Evolutionary conservation across 352 stramenopile species (phyloP).

Genomic region (Pythium grandisporangium): DNA sequence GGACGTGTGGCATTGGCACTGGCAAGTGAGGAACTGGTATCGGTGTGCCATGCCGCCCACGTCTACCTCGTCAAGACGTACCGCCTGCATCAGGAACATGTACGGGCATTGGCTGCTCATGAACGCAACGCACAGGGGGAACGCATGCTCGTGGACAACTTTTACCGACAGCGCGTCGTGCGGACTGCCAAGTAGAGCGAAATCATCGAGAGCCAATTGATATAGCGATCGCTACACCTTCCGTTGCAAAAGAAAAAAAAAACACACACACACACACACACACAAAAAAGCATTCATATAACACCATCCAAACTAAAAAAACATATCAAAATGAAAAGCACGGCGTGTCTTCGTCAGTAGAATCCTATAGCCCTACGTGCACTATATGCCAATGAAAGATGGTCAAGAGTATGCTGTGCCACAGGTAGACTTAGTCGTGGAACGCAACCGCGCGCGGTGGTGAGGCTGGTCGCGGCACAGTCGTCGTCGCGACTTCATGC

Average conservation of each 20-base stretch:
- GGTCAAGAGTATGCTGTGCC: neutral
- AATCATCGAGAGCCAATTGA: no score
- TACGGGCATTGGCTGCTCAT: constrained; percentile 21
- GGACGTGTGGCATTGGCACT: constrained; percentile 30
- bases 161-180: constrained; percentile 74
- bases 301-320: no score
- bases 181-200: constrained; percentile 44
- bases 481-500: constrained; percentile 19
- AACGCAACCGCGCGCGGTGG: constrained; percentile 39
- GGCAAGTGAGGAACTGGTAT: constrained; percentile 40
- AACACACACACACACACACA: no score
- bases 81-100: constrained; percentile 42
- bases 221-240: no score
- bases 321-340: no score
- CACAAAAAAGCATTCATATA: no score
- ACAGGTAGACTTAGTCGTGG: constrained; percentile 19
- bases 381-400: neutral
- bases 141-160: constrained; percentile 51
- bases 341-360: no score
- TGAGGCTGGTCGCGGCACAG: constrained; percentile 26
- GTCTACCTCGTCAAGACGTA: constrained; percentile 68
- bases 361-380: no score
- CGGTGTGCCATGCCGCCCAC: constrained; percentile 45
- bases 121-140: constrained; percentile 12
- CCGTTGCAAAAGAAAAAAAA: no score